Percentiles rank a stretch among this genome's conserved stretches.
Evolutionary conservation across 805 yeast genomes (phyloP).

Genomic region (Schwanniomyces sp.): DNA sequence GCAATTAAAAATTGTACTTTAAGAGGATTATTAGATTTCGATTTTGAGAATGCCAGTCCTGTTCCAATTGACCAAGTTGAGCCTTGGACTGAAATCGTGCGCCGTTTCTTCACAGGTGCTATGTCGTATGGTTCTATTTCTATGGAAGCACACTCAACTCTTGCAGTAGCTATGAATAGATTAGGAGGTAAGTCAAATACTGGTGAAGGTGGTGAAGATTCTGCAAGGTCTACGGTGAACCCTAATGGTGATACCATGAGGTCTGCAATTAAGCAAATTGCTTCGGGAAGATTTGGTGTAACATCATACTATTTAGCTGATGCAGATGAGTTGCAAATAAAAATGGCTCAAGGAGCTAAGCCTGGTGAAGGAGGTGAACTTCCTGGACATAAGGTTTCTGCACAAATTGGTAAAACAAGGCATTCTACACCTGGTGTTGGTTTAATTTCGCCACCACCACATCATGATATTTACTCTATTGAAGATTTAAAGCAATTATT

Average conservation of each 20-base stretch:
- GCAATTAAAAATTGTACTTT: conserved; percentile 91
- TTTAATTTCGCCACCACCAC: conserved; percentile 97
- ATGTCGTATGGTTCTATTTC: conserved; percentile 99
- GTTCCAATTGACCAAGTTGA: conserved; percentile 97
- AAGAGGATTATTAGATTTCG: conserved; percentile 91
- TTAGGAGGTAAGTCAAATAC: conserved; percentile 97
- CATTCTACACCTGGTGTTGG: conserved; percentile 98
- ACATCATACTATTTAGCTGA: conserved; percentile 92
- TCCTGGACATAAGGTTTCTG: conserved; percentile 91
- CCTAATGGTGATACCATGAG: conserved; percentile 97
- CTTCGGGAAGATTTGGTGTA: conserved; percentile 97
- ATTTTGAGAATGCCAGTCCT: conserved; percentile 64
- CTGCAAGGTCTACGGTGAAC: conserved; percentile 78
- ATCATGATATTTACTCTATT: conserved; percentile 96
- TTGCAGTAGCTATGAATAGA: conserved; percentile 98
- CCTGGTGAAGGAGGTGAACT: conserved; percentile 99
- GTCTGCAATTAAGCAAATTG: conserved; percentile 97
- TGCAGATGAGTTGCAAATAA: conserved; percentile 96
- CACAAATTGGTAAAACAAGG: conserved; percentile 87
- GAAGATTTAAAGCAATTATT: conserved; percentile 88
- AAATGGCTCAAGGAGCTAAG: conserved; percentile 99
- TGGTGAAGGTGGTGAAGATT: conserved; percentile 99
- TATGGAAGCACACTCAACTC: conserved; percentile 96
- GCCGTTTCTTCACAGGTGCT: conserved; percentile 98
- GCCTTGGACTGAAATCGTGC: conserved; percentile 99